Evolutionary conservation across 371 early-diverging fungal species (phyloP), one percentile per base, ranked within the genome.

Genomic region (Mortierella sp.): DNA sequence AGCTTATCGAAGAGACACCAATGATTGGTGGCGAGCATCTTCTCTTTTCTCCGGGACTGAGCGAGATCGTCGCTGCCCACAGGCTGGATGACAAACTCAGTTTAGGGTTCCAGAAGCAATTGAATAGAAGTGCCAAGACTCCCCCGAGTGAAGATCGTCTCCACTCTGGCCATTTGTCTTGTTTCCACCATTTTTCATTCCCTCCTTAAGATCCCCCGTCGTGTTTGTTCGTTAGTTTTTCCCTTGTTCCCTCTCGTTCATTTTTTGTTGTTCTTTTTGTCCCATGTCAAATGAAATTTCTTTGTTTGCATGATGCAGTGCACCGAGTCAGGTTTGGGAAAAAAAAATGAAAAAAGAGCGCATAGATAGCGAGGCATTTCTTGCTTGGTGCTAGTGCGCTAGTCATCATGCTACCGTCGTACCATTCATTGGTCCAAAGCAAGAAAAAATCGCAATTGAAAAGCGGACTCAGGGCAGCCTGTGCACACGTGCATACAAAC

Each of bases 391-490:
- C 24, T 50, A 50, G 53, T 29, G 5, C 29, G 13, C n/a, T 11
- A 26, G 53, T 53, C 29, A 53, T 53, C 53, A 24, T 29, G 29
- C 53, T 11, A 13, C 29, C 5, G 29, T n/a, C n/a, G n/a, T n/a
- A 13, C 0, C 9, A 53, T 29, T 29, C 26, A 53, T 53, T 53
- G 29, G 53, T 53, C 53, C 53, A 53, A 26, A 4, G 10, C 24
- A 29, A 10, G 24, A 50, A 52, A 53, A 53, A 29, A 29, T 3
- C 29, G 4, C 29, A 24, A 53, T 53, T 53, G 24, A 29, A 53
- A 53, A 53, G 13, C 53, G 53, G 53, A 53, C 53, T 53, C 53
- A 53, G 53, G 29, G 53, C 53, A 53, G 53, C 53, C 29, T 53
- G 50, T 9, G 50, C 31, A 26, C 13, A 8, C 47, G 16, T 47